phyloP scores from a whole-genome alignment of 495 filamentous ascomycete species.

The Neurospora discreta region DNA sequence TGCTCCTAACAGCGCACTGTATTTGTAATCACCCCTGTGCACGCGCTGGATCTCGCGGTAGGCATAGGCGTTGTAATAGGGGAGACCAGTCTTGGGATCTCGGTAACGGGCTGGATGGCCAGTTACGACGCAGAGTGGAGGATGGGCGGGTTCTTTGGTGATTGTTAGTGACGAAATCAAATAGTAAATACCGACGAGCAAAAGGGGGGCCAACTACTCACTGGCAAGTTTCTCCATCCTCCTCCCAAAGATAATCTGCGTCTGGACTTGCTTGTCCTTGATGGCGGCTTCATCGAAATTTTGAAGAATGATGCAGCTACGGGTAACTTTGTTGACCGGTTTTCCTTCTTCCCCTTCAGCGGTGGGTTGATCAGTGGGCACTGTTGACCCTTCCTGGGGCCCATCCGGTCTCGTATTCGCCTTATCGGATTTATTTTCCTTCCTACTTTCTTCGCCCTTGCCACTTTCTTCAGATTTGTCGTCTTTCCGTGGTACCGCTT shows the following conservation, averaged over 20 bases:
- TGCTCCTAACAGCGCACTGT: slow-evolving; percentile 63
- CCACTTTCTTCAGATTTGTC: not conserved
- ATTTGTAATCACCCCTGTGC: slow-evolving; percentile 53
- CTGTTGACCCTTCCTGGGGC: slow-evolving; percentile 11
- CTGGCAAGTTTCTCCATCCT: slow-evolving; percentile 43
- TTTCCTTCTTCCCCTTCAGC: slow-evolving; percentile 10
- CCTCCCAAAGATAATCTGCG: slow-evolving; percentile 39
- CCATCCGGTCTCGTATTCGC: slow-evolving; percentile 5
- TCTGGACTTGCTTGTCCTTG: slow-evolving; percentile 43
- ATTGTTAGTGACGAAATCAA: slow-evolving; percentile 4
- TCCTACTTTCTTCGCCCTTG: not conserved
- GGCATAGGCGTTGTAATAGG: slow-evolving; percentile 63
- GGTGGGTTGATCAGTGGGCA: slow-evolving; percentile 8
- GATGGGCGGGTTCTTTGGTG: slow-evolving; percentile 31
- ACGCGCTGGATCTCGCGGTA: slow-evolving; percentile 63
- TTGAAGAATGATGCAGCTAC: slow-evolving; percentile 45
- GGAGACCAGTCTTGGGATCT: slow-evolving; percentile 65
- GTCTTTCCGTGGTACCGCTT: not conserved
- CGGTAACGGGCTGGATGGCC: slow-evolving; percentile 64
- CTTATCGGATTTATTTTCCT: not conserved
- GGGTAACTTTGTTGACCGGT: slow-evolving; percentile 21
- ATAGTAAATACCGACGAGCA: not conserved
- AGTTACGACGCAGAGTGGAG: slow-evolving; percentile 64
- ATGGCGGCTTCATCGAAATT: slow-evolving; percentile 45
- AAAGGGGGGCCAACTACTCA: slow-evolving; percentile 16